Evolutionary conservation across 495 filamentous ascomycete species (phyloP).

Genomic region (Neurospora sp.): DNA sequence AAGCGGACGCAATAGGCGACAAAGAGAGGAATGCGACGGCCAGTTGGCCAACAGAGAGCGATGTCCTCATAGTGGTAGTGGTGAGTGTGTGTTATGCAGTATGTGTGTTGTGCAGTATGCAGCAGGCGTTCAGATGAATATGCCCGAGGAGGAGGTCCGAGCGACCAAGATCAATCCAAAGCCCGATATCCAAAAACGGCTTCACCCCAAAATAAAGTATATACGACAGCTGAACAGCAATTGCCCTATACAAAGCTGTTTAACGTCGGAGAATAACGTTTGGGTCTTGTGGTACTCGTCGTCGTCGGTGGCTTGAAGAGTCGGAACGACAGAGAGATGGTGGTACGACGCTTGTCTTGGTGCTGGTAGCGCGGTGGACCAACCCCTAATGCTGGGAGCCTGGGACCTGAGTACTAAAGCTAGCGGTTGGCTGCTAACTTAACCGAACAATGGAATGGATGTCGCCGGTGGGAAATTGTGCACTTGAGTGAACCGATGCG

Average conservation of each 20-base stretch:
- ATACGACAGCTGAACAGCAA: neutral
- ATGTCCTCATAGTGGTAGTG: constrained; percentile 16
- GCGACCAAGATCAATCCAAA: neutral
- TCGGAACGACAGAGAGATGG: constrained; percentile 2
- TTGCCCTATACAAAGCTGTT: constrained; percentile 8
- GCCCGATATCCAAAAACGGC: neutral
- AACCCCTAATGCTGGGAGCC: constrained; percentile 13
- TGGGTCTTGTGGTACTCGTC: constrained; percentile 6
- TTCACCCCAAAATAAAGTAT: neutral
- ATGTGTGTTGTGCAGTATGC: neutral
- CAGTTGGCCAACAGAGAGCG: constrained; percentile 18
- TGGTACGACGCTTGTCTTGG: constrained; percentile 13
- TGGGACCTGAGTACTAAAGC: neutral
- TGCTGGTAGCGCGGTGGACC: constrained; percentile 6
- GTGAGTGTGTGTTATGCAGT: neutral
- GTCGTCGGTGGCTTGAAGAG: constrained; percentile 7
- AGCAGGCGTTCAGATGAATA: neutral
- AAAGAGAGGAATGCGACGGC: constrained; percentile 27
- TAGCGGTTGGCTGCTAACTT: neutral
- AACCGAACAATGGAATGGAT: constrained; percentile 9
- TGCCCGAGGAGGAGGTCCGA: neutral
- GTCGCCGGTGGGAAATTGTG: constrained; percentile 11
- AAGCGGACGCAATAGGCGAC: constrained; percentile 22
- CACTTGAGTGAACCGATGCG: neutral
- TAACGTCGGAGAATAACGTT: constrained; percentile 14